phyloP scores from a whole-genome alignment of 1,284 basidiomycete genomes.

The Tranzscheliella williamsii region DNA sequence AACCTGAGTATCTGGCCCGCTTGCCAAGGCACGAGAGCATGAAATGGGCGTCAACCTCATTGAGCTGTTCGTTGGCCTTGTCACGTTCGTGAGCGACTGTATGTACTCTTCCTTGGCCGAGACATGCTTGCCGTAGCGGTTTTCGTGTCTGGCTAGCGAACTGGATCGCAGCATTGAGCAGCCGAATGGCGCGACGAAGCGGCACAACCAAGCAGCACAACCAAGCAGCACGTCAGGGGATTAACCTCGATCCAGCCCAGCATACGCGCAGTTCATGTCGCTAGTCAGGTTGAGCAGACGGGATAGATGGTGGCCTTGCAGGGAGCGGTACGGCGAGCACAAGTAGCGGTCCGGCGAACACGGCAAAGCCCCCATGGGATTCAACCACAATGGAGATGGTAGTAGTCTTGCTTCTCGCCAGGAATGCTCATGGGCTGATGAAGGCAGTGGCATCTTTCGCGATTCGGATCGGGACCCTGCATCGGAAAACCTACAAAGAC shows the following conservation, averaged over 20 bases:
- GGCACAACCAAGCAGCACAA: slow-evolving; percentile 68
- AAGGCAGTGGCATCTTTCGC: no score
- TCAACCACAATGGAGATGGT: no score
- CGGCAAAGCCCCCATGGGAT: no score
- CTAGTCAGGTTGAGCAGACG: background rate
- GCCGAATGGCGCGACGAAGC: slow-evolving; percentile 69
- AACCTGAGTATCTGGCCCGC: slow-evolving; percentile 51
- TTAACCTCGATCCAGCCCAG: slow-evolving; percentile 36
- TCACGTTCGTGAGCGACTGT: slow-evolving; percentile 65
- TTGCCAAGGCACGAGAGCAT: slow-evolving; percentile 50
- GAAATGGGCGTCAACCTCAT: slow-evolving; percentile 67
- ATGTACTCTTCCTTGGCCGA: slow-evolving; percentile 69
- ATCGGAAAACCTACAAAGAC: no score
- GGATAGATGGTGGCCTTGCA: background rate
- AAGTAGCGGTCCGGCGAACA: no score
- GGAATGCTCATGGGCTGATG: no score
- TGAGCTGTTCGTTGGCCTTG: slow-evolving; percentile 78
- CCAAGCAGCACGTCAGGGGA: slow-evolving; percentile 64
- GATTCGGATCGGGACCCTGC: no score
- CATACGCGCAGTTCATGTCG: slow-evolving; percentile 33
- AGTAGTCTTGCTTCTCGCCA: no score
- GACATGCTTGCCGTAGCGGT: slow-evolving; percentile 70
- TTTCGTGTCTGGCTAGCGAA: slow-evolving; percentile 67
- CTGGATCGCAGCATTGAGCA: slow-evolving; percentile 69
- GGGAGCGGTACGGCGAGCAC: no score